Evolutionary conservation across 768 basidiomycete species (phyloP), one percentile per base, ranked within the genome.

Genomic region (Calocera cornea): DNA sequence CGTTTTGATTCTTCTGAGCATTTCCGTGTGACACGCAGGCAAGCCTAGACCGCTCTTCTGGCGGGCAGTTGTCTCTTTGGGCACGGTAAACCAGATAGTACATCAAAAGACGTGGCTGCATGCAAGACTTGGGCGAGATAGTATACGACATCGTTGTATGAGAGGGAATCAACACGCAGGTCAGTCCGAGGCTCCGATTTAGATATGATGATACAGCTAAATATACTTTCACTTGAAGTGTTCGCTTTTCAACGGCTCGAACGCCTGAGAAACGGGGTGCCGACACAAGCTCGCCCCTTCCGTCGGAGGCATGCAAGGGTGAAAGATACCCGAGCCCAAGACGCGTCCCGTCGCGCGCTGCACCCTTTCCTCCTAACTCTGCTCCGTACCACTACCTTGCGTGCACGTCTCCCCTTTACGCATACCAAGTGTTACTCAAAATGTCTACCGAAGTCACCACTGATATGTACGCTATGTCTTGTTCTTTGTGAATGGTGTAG

Each of bases 391-490:
- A 60, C 54, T 27, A 60, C 54, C 54, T 14, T 33, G 11, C 31
- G 54, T 60, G 19, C 44, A 47, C 44, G 16, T 33, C 24, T 60
- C 24, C 54, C 54, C 27, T 29, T 27, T 60, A 16, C 54, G 27
- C 24, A 60, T 27, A 60, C 31, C 2, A 60, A 19, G 5, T 16
- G 31, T 5, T 31, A 60, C 14, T 19, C 54, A 60, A 60, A 60
- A 60, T 60, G 54, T 60, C 54, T 60, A 60, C 11, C 54, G 54
- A 60, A 60, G 54, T 60, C 27, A 60, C 54, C 27, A 29, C 54
- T 60, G 54, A 60, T 27, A 60, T 27, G 54, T 60, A 60, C 27
- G 54, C 24, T 3, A 3, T 14, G 7, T 60, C 31, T 60, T 22
- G 14, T 31, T 60, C 11, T 33, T 2, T 27, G 11, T 29, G 2